Evolutionary conservation across 176 grass and related monocot species (phyloP).

Genomic region (Olyra latifolia): DNA sequence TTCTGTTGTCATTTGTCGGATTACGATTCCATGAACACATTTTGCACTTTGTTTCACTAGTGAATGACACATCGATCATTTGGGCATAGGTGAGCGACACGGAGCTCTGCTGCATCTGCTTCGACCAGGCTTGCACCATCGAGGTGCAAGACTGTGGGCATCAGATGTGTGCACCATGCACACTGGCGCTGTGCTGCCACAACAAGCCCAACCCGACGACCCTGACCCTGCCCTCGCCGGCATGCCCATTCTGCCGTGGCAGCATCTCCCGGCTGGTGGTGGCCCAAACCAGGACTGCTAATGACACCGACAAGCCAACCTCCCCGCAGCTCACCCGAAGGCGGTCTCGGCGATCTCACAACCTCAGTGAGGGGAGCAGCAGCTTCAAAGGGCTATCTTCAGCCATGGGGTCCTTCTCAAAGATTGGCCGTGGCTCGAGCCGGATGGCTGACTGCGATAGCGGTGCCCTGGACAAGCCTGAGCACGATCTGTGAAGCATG

Average conservation of each 20-base stretch:
- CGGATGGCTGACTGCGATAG: conserved; percentile 6
- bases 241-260: conserved; percentile 93
- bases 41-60: background rate
- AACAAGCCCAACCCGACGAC: conserved; percentile 68
- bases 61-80: background rate
- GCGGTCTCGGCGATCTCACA: conserved; percentile 51
- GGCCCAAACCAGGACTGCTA: conserved; percentile 19
- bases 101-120: conserved; percentile 93
- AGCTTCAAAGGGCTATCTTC: conserved; percentile 84
- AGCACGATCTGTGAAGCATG: conserved; percentile 42
- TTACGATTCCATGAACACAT: background rate
- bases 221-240: conserved; percentile 39
- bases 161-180: conserved; percentile 93
- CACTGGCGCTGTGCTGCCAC: conserved; percentile 89
- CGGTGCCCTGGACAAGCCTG: conserved; percentile 25
- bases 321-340: conserved; percentile 46
- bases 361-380: conserved; percentile 66
- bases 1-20: background rate
- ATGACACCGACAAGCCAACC: conserved; percentile 29
- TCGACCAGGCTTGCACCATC: conserved; percentile 87
- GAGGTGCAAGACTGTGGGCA: conserved; percentile 86
- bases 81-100: conserved; percentile 55
- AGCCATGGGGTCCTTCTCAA: conserved; percentile 54
- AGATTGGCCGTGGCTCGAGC: conserved; percentile 57
- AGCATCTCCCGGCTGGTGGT: conserved; percentile 73